These are phyloP conservation scores for Linum lewisii DNA, from an alignment of 345 rosid species.

Conservation along the genomic window DNA sequence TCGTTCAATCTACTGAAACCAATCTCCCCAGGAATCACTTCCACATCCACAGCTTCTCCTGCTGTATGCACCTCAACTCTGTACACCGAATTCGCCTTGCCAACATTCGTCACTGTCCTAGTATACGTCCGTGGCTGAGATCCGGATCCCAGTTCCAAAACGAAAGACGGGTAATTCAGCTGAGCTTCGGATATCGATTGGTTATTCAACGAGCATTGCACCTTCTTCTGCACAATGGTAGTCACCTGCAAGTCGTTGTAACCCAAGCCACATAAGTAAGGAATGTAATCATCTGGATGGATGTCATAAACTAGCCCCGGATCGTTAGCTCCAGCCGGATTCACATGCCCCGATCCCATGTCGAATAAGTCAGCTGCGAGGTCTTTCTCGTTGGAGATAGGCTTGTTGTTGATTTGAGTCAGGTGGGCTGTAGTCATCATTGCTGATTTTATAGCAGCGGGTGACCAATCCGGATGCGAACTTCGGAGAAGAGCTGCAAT, in stretches of 20 bases:
- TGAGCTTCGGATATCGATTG: slow-evolving; percentile 16
- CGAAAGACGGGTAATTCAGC: slow-evolving; percentile 34
- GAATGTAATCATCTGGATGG: slow-evolving; percentile 34
- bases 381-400: slow-evolving; percentile 4
- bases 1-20: slow-evolving; percentile 5
- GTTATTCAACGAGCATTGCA: slow-evolving; percentile 18
- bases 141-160: slow-evolving; percentile 1
- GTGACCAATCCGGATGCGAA: slow-evolving; percentile 20
- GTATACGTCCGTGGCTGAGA: slow-evolving; percentile 16
- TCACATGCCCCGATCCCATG: slow-evolving; percentile 51
- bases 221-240: slow-evolving; percentile 8
- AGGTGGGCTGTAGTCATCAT: slow-evolving; percentile 20
- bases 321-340: slow-evolving; percentile 38
- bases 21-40: slow-evolving; percentile 12
- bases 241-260: slow-evolving; percentile 29
- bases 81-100: slow-evolving; percentile 7
- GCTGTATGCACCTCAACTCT: slow-evolving; percentile 5
- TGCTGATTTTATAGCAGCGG: slow-evolving; percentile 24
- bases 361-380: slow-evolving; percentile 50
- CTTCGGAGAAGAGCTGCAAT: slow-evolving; percentile 19
- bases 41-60: slow-evolving; percentile 9
- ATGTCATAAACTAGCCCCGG: slow-evolving; percentile 65
- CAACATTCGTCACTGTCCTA: slow-evolving; percentile 21
- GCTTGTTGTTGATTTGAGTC: slow-evolving; percentile 10
- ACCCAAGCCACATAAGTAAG: slow-evolving; percentile 48